Percentiles rank a stretch among this genome's conserved stretches.
Evolutionary conservation across 2,329 filamentous ascomycete species (phyloP).

Genomic region (Cercospora brassicicola): DNA sequence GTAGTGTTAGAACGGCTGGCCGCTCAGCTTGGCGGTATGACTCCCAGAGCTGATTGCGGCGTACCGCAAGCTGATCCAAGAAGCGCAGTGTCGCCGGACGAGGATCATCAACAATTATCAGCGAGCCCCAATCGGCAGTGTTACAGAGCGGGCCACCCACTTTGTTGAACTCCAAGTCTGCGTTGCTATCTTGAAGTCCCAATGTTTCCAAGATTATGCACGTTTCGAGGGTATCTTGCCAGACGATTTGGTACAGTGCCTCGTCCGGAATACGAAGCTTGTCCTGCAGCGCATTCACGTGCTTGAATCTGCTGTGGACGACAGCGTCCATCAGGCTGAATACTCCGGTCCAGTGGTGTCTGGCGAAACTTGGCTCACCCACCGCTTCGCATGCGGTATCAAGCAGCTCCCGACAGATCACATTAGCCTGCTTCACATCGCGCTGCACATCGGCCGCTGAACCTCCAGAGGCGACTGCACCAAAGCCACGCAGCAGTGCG

Average conservation of each 20-base stretch:
- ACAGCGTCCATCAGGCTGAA: slow-evolving; percentile 21
- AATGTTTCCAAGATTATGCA: slow-evolving; percentile 25
- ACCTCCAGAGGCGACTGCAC: neutral
- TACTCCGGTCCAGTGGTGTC: slow-evolving; percentile 21
- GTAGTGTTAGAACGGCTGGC: slow-evolving; percentile 34
- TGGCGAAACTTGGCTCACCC: slow-evolving; percentile 38
- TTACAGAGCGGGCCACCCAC: slow-evolving; percentile 12
- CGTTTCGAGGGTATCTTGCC: slow-evolving; percentile 32
- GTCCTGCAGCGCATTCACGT: slow-evolving; percentile 20
- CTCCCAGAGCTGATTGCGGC: slow-evolving; percentile 39
- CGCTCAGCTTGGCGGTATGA: slow-evolving; percentile 29
- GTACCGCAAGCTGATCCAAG: slow-evolving; percentile 40
- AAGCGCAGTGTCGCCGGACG: slow-evolving; percentile 36
- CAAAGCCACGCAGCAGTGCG: slow-evolving; percentile 22
- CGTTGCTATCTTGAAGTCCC: slow-evolving; percentile 26
- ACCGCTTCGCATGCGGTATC: slow-evolving; percentile 36
- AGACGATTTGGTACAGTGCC: slow-evolving; percentile 30
- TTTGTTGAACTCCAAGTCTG: slow-evolving; percentile 17
- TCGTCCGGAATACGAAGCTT: slow-evolving; percentile 23
- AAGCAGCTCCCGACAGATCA: slow-evolving; percentile 34
- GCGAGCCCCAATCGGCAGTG: neutral
- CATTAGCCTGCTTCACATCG: slow-evolving; percentile 35
- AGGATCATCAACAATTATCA: neutral
- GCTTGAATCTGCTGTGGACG: slow-evolving; percentile 19
- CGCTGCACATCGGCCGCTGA: slow-evolving; percentile 22